phyloP scores from a whole-genome alignment of 306 rosid species.

The Parietaria judaica region DNA sequence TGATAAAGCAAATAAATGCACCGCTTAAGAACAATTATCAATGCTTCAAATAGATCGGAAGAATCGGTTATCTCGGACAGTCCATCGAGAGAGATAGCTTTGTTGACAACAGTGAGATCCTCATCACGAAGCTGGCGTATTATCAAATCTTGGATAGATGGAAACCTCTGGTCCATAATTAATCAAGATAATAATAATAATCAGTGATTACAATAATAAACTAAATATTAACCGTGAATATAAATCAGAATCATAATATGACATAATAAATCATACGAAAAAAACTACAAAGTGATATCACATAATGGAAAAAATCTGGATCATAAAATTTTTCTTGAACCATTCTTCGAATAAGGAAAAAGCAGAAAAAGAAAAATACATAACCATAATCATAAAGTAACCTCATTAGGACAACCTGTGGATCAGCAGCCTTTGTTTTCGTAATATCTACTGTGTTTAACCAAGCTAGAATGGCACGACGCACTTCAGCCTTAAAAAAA shows the following conservation, averaged over 20 bases:
- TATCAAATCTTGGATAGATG: slow-evolving; percentile 55
- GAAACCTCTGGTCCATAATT: slow-evolving; percentile 45
- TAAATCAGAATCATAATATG: background rate
- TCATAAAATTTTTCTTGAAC: too few relatives aligned
- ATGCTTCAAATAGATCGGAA: slow-evolving; percentile 52
- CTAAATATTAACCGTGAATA: background rate
- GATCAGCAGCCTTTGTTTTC: slow-evolving; percentile 35
- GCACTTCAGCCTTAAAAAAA: slow-evolving; percentile 71
- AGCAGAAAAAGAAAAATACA: background rate
- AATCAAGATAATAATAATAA: background rate
- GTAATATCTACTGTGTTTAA: slow-evolving; percentile 40
- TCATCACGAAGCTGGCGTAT: slow-evolving; percentile 68
- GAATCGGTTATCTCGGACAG: slow-evolving; percentile 39
- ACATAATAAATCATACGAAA: background rate
- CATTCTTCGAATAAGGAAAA: background rate
- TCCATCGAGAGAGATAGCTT: slow-evolving; percentile 54
- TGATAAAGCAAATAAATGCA: slow-evolving; percentile 41
- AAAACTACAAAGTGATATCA: background rate
- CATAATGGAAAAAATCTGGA: too few relatives aligned
- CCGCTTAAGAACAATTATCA: slow-evolving; percentile 49
- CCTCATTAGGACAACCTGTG: too few relatives aligned
- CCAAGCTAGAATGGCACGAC: slow-evolving; percentile 49
- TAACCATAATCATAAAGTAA: background rate
- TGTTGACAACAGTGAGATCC: slow-evolving; percentile 74
- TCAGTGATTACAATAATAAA: too few relatives aligned